phyloP scores from a whole-genome alignment of 768 basidiomycete species.

The Xerocomellus amylosporus region DNA sequence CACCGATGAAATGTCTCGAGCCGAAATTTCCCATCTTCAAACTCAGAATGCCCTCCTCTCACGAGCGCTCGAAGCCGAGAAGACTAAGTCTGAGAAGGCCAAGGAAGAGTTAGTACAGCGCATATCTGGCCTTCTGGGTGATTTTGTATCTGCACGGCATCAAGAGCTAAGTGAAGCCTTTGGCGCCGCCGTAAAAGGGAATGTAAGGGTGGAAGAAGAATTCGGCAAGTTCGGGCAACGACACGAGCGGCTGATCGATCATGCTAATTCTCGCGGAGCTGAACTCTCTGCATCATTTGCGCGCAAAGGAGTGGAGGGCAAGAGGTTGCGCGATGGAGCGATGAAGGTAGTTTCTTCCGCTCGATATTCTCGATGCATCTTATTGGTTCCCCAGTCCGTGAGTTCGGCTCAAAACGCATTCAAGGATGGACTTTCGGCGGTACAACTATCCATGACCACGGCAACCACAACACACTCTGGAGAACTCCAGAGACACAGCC shows the following conservation, averaged over 20 bases:
- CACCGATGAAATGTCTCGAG: constrained; percentile 43
- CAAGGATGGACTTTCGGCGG: constrained; percentile 40
- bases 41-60: constrained; percentile 68
- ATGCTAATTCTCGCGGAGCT: constrained; percentile 40
- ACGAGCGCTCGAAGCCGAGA: constrained; percentile 63
- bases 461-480: constrained; percentile 51
- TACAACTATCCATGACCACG: constrained; percentile 43
- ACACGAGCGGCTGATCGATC: constrained; percentile 46
- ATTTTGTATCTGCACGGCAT: constrained; percentile 69
- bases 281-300: constrained; percentile 42
- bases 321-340: constrained; percentile 54
- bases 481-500: constrained; percentile 49
- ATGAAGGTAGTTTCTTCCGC: constrained; percentile 48
- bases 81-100: constrained; percentile 59
- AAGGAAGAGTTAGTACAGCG: constrained; percentile 74
- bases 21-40: constrained; percentile 60
- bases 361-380: constrained; percentile 4
- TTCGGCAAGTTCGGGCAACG: constrained; percentile 46
- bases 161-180: constrained; percentile 59
- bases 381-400: constrained; percentile 37
- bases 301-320: constrained; percentile 47
- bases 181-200: constrained; percentile 50
- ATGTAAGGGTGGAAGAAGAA: constrained; percentile 51
- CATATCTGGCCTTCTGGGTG: constrained; percentile 67
- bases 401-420: constrained; percentile 40